phyloP scores from a whole-genome alignment of 768 basidiomycete species.

The Leccinum olivaceopallidum region DNA sequence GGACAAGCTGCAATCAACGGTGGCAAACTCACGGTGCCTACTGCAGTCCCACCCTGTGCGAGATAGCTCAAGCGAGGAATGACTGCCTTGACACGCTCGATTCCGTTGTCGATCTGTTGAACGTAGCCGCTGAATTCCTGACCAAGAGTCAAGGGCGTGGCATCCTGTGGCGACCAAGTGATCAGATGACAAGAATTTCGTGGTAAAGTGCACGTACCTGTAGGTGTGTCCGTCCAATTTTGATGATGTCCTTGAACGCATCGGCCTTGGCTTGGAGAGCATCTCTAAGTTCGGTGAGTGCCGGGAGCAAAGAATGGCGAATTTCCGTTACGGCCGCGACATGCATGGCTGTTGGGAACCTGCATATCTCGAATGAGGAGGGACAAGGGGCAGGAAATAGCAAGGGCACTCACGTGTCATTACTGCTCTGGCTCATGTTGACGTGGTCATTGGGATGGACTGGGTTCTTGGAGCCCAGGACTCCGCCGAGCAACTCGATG shows the following conservation, averaged over 20 bases:
- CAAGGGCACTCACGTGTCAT: conserved; percentile 77
- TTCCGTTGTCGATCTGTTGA: conserved; percentile 89
- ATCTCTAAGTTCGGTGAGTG: conserved; percentile 78
- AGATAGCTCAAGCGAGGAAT: conserved; percentile 85
- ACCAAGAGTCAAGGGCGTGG: conserved; percentile 94
- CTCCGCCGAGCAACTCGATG: conserved; percentile 93
- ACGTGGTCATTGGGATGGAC: conserved; percentile 99
- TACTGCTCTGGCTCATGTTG: conserved; percentile 98
- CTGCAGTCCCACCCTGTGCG: conserved; percentile 98
- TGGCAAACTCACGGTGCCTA: conserved; percentile 76
- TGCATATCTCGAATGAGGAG: conserved; percentile 31
- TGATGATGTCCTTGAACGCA: conserved; percentile 89
- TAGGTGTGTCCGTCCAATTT: conserved; percentile 97
- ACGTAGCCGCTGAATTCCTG: conserved; percentile 99
- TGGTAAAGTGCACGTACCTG: conserved; percentile 46
- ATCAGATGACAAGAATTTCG: not conserved
- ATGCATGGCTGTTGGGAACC: conserved; percentile 99
- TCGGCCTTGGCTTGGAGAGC: conserved; percentile 82
- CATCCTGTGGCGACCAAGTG: conserved; percentile 59
- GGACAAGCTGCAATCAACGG: not conserved
- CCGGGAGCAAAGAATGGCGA: conserved; percentile 75
- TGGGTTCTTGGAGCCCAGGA: conserved; percentile 93
- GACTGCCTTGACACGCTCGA: conserved; percentile 77
- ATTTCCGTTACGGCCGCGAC: conserved; percentile 94
- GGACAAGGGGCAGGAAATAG: not conserved